Evolutionary conservation across 129 eudicot genomes (phyloP), one percentile per base, ranked within the genome.

Genomic region (Flaveria bidentis): DNA sequence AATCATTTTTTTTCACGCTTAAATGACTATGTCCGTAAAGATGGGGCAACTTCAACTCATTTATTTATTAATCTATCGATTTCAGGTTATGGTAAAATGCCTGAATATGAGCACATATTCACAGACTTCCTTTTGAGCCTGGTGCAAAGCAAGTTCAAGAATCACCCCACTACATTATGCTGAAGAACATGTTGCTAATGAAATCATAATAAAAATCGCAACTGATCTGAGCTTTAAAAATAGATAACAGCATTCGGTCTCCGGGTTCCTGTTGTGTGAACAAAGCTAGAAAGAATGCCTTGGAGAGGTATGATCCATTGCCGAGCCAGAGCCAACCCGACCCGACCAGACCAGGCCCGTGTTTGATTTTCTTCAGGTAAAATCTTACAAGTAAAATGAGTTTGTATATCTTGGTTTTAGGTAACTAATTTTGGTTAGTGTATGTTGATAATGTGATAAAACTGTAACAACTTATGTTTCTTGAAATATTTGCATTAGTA

Each of bases 71-170:
- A 45, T 45, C 50, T 9, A 14, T 45, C 4, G 20, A 50, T 53
- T 53, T 6, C 60, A 16, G 60, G 60, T n/a, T 53, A 53, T 53
- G 60, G 60, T 53, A 53, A 53, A 53, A 53, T 53, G 60, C 60
- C 60, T 4, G 60, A 53, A 53, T 17, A 53, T 7, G 60, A 53
- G 60, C 60, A 53, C 23, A 53, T 53, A n/a, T 53, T 53, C n/a
- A 16, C 22, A n/a, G 23, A 53, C 60, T 17, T 53, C 10, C 23
- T 53, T 16, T 16, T 53, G 6, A 53, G 23, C 60, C 23, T 53
- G 60, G 60, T 17, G 22, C 22, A 53, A 53, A 53, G 60, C 60
- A 53, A 53, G 60, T 53, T 16, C 23, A 53, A 53, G 60, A 53
- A 53, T 16, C 60, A 17, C 60, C n/a, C 60, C 17, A 20, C 60